Conservation (phyloP, 129 eudicot species). For the Lonicera japonica region DNA sequence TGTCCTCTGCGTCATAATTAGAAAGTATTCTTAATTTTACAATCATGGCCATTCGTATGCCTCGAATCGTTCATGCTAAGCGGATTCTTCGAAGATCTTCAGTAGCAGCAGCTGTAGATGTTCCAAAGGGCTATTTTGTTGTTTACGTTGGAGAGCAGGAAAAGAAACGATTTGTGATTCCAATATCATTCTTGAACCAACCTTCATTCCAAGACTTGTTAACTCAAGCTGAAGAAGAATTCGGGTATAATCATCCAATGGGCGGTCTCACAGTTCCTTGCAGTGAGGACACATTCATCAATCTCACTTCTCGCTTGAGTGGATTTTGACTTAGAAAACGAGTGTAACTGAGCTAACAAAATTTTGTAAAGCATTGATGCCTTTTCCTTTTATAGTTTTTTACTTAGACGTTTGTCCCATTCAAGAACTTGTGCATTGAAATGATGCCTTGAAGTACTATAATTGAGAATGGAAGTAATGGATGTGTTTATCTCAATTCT, state of each 20-base stretch:
- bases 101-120: slow-evolving; percentile 3
- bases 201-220: too few relatives aligned
- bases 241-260: slow-evolving; percentile 25
- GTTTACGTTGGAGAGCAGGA: slow-evolving; percentile 51
- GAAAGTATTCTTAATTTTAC: neutral
- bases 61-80: neutral
- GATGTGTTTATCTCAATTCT: too few relatives aligned
- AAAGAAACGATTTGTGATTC: slow-evolving; percentile 38
- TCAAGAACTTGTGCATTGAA: too few relatives aligned
- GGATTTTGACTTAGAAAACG: neutral
- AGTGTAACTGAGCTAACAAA: neutral
- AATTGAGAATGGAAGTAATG: too few relatives aligned
- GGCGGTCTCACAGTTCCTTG: slow-evolving; percentile 15
- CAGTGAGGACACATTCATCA: slow-evolving; percentile 23
- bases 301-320: too few relatives aligned
- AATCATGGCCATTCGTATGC: slow-evolving; percentile 25
- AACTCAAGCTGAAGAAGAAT: too few relatives aligned
- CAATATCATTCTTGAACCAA: too few relatives aligned
- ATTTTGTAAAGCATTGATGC: neutral
- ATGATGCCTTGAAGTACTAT: too few relatives aligned
- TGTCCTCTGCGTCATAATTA: neutral
- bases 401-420: too few relatives aligned
- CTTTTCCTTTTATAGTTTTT: neutral
- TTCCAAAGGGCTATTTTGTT: slow-evolving; percentile 55
- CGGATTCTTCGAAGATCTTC: neutral